Evolutionary conservation across 768 basidiomycete species (phyloP).

Genomic region (Cystobasidium ongulense): DNA sequence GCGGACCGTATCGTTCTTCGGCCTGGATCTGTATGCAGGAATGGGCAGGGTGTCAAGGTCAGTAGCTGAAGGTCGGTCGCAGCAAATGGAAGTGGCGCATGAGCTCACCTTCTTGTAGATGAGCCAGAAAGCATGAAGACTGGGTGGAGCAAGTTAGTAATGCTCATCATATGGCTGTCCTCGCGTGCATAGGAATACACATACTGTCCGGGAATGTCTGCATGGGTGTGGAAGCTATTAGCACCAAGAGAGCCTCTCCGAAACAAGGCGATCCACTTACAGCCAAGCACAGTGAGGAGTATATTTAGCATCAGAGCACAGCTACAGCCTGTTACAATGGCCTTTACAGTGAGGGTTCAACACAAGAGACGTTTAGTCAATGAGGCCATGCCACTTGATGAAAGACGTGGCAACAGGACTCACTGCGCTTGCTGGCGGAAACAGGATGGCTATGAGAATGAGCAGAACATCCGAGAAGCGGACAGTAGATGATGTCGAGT

Average conservation of each 20-base stretch:
- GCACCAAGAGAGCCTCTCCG: background rate
- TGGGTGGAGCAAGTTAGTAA: background rate
- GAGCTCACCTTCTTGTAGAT: constrained; percentile 20
- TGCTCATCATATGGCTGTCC: no score
- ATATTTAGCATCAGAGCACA: constrained; percentile 10
- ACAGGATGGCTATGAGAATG: constrained; percentile 5
- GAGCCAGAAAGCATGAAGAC: constrained; percentile 19
- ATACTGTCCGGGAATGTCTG: constrained; percentile 26
- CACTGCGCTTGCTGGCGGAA: constrained; percentile 7
- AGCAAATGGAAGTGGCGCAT: background rate
- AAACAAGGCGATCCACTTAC: background rate
- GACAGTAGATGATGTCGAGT: background rate
- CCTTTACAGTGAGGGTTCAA: background rate
- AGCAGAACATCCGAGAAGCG: background rate
- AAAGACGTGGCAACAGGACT: background rate
- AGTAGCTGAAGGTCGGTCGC: no score
- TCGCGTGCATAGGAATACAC: background rate
- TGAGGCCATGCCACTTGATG: background rate
- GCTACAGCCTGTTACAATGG: constrained; percentile 17
- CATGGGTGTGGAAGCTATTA: background rate
- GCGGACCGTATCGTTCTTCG: constrained; percentile 20
- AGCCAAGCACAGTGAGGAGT: constrained; percentile 12
- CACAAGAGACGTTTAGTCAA: background rate
- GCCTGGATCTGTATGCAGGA: constrained; percentile 10
- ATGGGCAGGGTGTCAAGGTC: no score